Base-by-base conservation (phyloP, 257 asterid species). In the Penstemon eatonii region DNA sequence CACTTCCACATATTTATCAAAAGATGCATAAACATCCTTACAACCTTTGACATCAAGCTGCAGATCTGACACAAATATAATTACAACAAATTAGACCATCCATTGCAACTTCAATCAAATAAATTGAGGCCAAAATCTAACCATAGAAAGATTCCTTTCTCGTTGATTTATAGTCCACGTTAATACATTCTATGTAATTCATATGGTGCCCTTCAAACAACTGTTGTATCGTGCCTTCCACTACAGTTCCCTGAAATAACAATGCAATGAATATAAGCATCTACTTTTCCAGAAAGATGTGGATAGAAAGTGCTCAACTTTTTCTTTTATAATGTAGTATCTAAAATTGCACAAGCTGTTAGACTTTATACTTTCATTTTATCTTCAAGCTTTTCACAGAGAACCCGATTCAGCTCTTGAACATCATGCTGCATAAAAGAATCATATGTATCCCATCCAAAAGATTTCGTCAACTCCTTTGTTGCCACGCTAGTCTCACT, bases 71-170 rank as follows among this genome's bases (percentile, higher is more conserved):
- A 71, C 11, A 67, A 25, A 73, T 11, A 37, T 3, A 73, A 59
- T 56, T 73, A 36, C 62, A 73, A 70, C 46, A 75, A 38, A 62
- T 19, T 57, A 62, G 54, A 44, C 33, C 52, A 59, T 60, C 75
- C 25, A 50, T 19, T 5, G 36, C 47, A 25, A 63, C 58, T 44
- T 40, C 71, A 56, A 68, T 71, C 61, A 52, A 38, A 59, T 57
- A 18, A 60, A 71, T 66, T 60, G 60, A 57, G 57, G 39, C 47
- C 42, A 6, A 65, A 62, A 44, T 11, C 43, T 51, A 84, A 89
- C 96, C 96, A 72, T 89, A 89, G 75, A 82, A 89, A 56, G 96
- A 89, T 77, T 89, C 95, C 77, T 89, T 89, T 76, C 96, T 87
- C 41, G 95, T 85, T 18, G 96, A 89, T 67, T 90, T 87, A 80